Evolutionary conservation across 805 yeast genomes (phyloP), one percentile per base, ranked within the genome.

Genomic region (Kluyveromyces siamensis): DNA sequence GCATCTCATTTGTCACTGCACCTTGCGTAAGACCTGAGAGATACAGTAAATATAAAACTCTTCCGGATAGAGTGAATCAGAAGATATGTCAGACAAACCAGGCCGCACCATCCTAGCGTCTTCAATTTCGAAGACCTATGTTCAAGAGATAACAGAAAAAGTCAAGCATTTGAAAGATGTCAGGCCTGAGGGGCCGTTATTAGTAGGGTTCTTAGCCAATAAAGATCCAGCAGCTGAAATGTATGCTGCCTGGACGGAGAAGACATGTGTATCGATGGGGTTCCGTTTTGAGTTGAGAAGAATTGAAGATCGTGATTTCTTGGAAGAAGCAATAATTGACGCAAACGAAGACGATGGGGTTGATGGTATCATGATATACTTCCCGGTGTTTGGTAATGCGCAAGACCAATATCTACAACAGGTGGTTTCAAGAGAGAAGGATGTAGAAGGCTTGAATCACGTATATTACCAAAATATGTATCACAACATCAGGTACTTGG

Each of bases 341-440:
- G 96, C 98, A 50, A 93, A 93, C 65, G 72, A 73, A 27, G 91
- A 90, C 60, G 79, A 76, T 48, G 56, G 64, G 0, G 87, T 91
- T 38, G 83, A 89, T 62, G 99, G 98, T 21, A 93, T 93, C 55
- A 89, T 93, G 86, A 91, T 93, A 14, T 93, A 93, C 66, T 93
- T 91, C 77, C 99, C 99, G 0, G 98, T 93, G 2, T 93, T 87
- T 68, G 96, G 96, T 2, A 87, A 87, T 62, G 79, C 87, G 50
- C 98, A 93, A 69, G 99, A 93, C 67, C 96, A 87, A 68, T 93
- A 93, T 66, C 69, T 93, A 50, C 98, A 93, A 70, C 98, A 93
- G 69, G 85, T 89, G 52, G 90, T 93, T 17, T 72, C 89, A n/a
- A 73, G 83, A 38, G 91, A 87, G 52, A 93, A 93, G 66, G 99